Conservation (phyloP, 768 basidiomycete genomes). For the Amanita pallidorosea region DNA sequence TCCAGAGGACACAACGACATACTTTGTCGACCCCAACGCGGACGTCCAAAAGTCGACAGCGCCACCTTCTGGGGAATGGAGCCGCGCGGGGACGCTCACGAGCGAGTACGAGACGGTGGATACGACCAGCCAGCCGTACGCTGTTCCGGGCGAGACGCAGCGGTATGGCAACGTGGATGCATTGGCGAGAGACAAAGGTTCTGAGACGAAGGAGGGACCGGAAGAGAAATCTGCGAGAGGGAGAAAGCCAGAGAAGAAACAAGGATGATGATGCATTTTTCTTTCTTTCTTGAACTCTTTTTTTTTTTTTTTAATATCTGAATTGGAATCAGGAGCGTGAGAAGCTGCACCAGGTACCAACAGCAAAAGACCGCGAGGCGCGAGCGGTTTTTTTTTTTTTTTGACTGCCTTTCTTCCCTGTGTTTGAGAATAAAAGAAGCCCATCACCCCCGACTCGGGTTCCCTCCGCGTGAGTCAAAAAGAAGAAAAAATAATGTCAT, state of each 20-base stretch:
- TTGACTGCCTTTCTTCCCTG: too few species aligned
- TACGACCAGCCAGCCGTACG: conserved; percentile 21
- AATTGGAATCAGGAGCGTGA: too few species aligned
- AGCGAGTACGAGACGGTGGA: conserved; percentile 22
- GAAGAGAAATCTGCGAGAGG: too few species aligned
- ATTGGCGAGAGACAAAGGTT: conserved; percentile 20
- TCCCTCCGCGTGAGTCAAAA: too few species aligned
- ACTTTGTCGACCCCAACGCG: conserved; percentile 34
- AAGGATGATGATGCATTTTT: background rate
- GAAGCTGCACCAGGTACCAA: too few species aligned
- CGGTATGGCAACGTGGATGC: background rate
- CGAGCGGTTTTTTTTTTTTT: too few species aligned
- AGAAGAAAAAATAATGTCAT: too few species aligned
- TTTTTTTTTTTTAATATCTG: too few species aligned
- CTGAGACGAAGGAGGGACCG: conserved; percentile 15
- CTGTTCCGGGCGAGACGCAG: conserved; percentile 19
- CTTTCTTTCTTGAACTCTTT: too few species aligned
- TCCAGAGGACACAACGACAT: conserved; percentile 26
- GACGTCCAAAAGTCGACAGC: conserved; percentile 41
- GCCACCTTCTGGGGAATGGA: conserved; percentile 35
- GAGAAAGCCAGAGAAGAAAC: background rate
- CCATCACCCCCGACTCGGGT: too few species aligned
- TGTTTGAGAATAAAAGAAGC: too few species aligned
- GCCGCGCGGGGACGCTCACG: conserved; percentile 25
- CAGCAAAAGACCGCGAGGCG: too few species aligned